phyloP scores from a whole-genome alignment of 805 yeast species.

The Pichia heedii region DNA sequence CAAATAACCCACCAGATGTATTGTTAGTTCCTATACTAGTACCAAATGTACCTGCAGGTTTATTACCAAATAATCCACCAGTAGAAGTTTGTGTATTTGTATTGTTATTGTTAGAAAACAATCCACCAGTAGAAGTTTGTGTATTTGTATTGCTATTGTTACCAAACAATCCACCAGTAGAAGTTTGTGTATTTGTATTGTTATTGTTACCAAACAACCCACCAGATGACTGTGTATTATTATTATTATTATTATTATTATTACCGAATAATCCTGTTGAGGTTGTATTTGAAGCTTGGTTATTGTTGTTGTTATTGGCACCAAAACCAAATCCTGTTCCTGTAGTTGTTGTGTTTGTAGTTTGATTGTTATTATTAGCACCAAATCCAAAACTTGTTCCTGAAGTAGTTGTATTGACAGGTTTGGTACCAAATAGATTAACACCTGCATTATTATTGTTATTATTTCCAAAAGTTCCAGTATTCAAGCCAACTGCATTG shows the following conservation, averaged over 20 bases:
- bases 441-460: neutral
- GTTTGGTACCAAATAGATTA: constrained; percentile 2
- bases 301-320: constrained; percentile 5
- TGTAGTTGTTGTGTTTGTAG: constrained; percentile 3
- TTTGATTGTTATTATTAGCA: constrained; percentile 1
- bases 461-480: neutral
- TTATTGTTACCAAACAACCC: constrained; percentile 29
- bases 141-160: constrained; percentile 17
- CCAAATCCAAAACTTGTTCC: constrained; percentile 10
- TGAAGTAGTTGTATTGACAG: neutral
- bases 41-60: constrained; percentile 17
- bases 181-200: neutral
- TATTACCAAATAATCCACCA: constrained; percentile 29
- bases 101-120: neutral
- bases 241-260: constrained; percentile 6
- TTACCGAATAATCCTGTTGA: constrained; percentile 21
- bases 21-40: constrained; percentile 6
- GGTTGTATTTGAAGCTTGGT: constrained; percentile 9
- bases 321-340: constrained; percentile 27
- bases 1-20: constrained; percentile 14
- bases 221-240: constrained; percentile 9
- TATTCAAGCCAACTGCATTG: neutral
- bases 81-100: constrained; percentile 10
- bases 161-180: constrained; percentile 15
- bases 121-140: constrained; percentile 19